Conservation (phyloP, 1,139 yeast genomes). For the Pneumocystis oryctolagi region DNA sequence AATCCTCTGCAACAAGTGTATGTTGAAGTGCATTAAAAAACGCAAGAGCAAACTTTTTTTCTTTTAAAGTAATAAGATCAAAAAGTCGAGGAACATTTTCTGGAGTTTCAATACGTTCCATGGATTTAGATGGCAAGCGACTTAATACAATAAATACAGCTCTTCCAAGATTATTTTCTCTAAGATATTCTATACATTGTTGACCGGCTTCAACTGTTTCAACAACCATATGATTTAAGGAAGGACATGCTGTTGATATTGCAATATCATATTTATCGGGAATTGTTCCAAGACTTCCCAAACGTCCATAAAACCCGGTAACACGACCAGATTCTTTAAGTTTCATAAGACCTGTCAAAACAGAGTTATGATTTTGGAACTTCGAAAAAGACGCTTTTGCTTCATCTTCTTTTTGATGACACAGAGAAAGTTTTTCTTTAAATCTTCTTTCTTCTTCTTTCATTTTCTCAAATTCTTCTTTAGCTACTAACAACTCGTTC, state of each 20-base stretch:
- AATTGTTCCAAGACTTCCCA: constrained; percentile 82
- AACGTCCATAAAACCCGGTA: constrained; percentile 55
- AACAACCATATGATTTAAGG: constrained; percentile 83
- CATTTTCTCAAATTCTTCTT: constrained; percentile 26
- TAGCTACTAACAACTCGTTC: not conserved
- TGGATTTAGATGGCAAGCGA: constrained; percentile 50
- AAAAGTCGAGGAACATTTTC: constrained; percentile 64
- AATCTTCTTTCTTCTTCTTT: constrained; percentile 35
- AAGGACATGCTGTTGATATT: constrained; percentile 86
- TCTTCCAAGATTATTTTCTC: constrained; percentile 75
- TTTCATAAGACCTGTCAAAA: constrained; percentile 51
- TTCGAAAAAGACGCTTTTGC: constrained; percentile 44
- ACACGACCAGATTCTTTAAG: constrained; percentile 72
- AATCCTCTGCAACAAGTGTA: constrained; percentile 69
- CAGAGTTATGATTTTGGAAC: constrained; percentile 56
- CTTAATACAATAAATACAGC: constrained; percentile 75
- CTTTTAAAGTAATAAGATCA: constrained; percentile 60
- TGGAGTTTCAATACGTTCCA: constrained; percentile 56
- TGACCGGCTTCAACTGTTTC: constrained; percentile 90
- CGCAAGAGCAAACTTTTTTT: constrained; percentile 63
- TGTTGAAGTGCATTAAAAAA: constrained; percentile 76
- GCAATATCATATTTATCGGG: constrained; percentile 85
- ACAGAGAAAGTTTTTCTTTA: constrained; percentile 38
- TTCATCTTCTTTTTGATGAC: constrained; percentile 51
- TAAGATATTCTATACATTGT: constrained; percentile 70